Conservation (phyloP, 2,329 filamentous ascomycete genomes). For the Trichophyton mentagrophytes region DNA sequence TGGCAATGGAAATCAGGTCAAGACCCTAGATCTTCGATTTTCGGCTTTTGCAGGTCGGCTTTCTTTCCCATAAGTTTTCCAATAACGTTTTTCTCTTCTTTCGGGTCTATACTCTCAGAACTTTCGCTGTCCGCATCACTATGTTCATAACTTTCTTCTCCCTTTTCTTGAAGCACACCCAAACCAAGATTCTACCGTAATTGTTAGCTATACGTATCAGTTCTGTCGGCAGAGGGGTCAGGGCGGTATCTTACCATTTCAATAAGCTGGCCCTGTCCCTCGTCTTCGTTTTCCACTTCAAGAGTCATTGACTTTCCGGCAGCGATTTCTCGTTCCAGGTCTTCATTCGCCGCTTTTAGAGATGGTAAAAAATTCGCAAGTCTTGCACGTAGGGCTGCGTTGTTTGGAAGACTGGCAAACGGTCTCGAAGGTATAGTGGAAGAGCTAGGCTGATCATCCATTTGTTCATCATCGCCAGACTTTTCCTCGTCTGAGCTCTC, state of each 20-base stretch:
- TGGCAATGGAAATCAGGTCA: background rate
- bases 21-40: conserved; percentile 26
- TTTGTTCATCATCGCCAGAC: background rate
- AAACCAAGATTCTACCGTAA: conserved; percentile 29
- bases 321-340: conserved; percentile 28
- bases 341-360: conserved; percentile 33
- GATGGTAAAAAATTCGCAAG: conserved; percentile 31
- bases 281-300: conserved; percentile 8
- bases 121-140: conserved; percentile 8
- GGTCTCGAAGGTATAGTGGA: conserved; percentile 19
- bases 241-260: conserved; percentile 12
- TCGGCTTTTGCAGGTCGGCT: conserved; percentile 21
- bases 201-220: conserved; percentile 5
- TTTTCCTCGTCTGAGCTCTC: background rate
- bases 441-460: background rate
- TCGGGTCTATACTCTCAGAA: conserved; percentile 5
- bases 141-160: conserved; percentile 12
- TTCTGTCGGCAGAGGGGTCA: background rate
- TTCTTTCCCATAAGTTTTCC: conserved; percentile 28
- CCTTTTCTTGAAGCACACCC: conserved; percentile 32
- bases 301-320: conserved; percentile 16
- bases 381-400: conserved; percentile 24
- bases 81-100: conserved; percentile 21
- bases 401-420: conserved; percentile 20
- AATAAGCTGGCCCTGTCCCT: conserved; percentile 12